These are phyloP conservation scores for Boletus rubescentipes DNA, from an alignment of 768 basidiomycete species.

Conservation along the genomic window DNA sequence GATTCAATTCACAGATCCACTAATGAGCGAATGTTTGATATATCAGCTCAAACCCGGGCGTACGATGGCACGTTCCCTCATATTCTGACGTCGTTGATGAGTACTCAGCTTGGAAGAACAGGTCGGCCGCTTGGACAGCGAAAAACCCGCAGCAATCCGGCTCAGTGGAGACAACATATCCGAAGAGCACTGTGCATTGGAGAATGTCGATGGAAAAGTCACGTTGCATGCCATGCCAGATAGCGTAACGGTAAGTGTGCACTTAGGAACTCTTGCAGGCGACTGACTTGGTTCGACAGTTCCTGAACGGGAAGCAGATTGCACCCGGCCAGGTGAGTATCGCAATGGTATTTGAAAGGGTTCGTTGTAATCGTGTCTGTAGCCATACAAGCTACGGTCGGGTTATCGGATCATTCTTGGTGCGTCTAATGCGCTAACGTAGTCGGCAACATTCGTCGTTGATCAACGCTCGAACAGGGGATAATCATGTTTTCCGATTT, in stretches of 20 bases:
- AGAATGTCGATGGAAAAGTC: slow-evolving; percentile 84
- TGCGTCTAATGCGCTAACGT: slow-evolving; percentile 32
- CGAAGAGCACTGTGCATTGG: slow-evolving; percentile 91
- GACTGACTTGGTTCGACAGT: slow-evolving; percentile 44
- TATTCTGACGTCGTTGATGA: slow-evolving; percentile 1
- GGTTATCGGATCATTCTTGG: slow-evolving; percentile 97
- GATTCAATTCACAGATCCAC: slow-evolving; percentile 59
- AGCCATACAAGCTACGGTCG: slow-evolving; percentile 84
- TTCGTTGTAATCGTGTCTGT: slow-evolving; percentile 15
- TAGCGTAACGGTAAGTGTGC: slow-evolving; percentile 71
- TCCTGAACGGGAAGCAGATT: slow-evolving; percentile 92
- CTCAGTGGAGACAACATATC: slow-evolving; percentile 90
- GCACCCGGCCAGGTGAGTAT: slow-evolving; percentile 65
- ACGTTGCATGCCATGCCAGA: slow-evolving; percentile 75
- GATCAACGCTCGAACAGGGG: slow-evolving; percentile 51
- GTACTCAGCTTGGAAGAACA: slow-evolving; percentile 31
- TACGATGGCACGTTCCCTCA: slow-evolving; percentile 56
- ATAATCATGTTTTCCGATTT: slow-evolving; percentile 97
- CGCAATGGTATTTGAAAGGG: background rate
- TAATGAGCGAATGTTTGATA: slow-evolving; percentile 94
- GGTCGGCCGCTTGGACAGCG: slow-evolving; percentile 87
- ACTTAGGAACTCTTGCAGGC: background rate
- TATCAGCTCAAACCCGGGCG: slow-evolving; percentile 88
- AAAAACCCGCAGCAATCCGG: slow-evolving; percentile 81
- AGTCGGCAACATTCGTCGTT: background rate